These are phyloP conservation scores for Penicillium atrosanguineum DNA, from an alignment of 495 filamentous ascomycete genomes.

Conservation along the genomic window DNA sequence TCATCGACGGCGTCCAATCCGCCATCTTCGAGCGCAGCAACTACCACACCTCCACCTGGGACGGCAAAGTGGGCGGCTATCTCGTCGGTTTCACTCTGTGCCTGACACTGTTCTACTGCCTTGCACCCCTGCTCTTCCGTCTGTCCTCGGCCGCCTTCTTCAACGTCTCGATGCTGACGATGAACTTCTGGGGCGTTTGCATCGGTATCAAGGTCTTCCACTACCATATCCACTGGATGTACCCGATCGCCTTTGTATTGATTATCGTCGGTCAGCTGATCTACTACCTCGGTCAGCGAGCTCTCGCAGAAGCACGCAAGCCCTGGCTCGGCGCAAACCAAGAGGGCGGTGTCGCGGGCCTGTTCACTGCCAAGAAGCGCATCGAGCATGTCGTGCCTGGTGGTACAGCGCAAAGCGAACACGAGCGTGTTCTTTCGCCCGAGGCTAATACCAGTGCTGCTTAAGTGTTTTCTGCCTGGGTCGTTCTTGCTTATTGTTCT, in stretches of 20 bases:
- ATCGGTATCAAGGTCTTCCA: conserved; percentile 87
- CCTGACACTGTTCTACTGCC: conserved; percentile 79
- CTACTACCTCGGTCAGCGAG: conserved; percentile 75
- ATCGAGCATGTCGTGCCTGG: conserved; percentile 43
- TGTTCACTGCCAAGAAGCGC: conserved; percentile 85
- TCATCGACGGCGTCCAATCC: conserved; percentile 89
- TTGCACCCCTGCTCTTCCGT: conserved; percentile 83
- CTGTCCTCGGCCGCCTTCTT: conserved; percentile 91
- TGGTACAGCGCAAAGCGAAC: conserved; percentile 6
- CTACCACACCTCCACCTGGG: conserved; percentile 65
- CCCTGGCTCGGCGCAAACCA: conserved; percentile 90
- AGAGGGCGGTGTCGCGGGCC: conserved; percentile 72
- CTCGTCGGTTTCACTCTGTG: conserved; percentile 83
- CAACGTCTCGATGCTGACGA: conserved; percentile 90
- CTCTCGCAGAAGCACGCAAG: conserved; percentile 85
- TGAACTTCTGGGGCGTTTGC: conserved; percentile 94
- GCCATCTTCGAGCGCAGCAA: conserved; percentile 81
- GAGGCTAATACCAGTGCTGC: conserved; percentile 14
- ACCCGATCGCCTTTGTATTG: conserved; percentile 90
- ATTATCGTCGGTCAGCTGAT: conserved; percentile 80
- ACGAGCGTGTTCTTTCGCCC: conserved; percentile 4
- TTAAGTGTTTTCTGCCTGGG: neutral
- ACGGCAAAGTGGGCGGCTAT: conserved; percentile 71
- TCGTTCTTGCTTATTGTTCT: neutral
- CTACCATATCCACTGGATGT: conserved; percentile 79